Evolutionary conservation across 1,284 basidiomycete species (phyloP), one percentile per base, ranked within the genome.

Genomic region (Exobasidium cylindrosporum): DNA sequence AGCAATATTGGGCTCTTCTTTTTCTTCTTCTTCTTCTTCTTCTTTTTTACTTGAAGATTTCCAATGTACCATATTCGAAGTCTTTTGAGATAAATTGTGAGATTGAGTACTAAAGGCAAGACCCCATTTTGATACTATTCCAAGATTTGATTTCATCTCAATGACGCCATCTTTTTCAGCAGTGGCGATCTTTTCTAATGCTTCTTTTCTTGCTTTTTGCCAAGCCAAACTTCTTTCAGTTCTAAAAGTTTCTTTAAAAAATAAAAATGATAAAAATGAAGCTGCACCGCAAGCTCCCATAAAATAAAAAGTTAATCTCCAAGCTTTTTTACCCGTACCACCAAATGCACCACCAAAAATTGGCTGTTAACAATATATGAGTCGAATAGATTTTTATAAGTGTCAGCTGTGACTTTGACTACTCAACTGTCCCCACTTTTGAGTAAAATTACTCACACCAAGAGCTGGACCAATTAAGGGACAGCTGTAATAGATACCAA

Each of bases 301-400:
- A 46, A 65, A 65, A 31, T 62, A 67, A 35, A 67, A 67, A 1
- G 60, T 61, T 6, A 53, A 26, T 31, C 63, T 43, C 64, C 64
- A 66, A 17, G 54, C 55, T 29, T 54, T 28, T 17, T 40, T 53
- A 10, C 47, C 29, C 47, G 47, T 43, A 6, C 52, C 31, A 13
- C 55, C 54, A 32, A 67, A 31, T 1, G 60, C 64, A n/a, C 65
- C 65, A 1, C 64, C 65, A 29, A 67, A 31, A 44, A 66, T 47
- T 6, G 64, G 64, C 35, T 17, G 50, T n/a, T 7, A 66, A 40
- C 5, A 17, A 17, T 10, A 40, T n/a, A n/a, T n/a, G n/a, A n/a
- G n/a, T n/a, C n/a, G n/a, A n/a, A n/a, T n/a, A n/a, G n/a, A n/a
- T n/a, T n/a, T n/a, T n/a, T 40, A 7, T 40, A 40, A 40, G 35